Percentiles rank a stretch among this genome's conserved stretches.
Evolutionary conservation across 768 basidiomycete genomes (phyloP).

Genomic region (Trametes gibbosa): DNA sequence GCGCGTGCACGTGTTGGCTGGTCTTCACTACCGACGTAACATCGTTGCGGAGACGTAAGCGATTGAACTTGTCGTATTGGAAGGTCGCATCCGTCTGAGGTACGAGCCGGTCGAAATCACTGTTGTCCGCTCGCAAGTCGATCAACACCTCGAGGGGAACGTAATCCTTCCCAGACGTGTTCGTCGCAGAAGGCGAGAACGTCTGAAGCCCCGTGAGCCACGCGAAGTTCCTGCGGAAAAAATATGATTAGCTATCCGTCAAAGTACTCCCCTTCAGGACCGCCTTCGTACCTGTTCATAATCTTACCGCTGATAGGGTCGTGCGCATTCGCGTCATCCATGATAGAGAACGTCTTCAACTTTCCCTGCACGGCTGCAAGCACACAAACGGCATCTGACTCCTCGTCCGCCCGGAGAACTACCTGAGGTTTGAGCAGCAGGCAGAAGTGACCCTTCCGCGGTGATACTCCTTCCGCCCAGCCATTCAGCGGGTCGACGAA

Average conservation of each 20-base stretch:
- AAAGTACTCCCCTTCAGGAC: too few species aligned
- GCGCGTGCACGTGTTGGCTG: slow-evolving; percentile 40
- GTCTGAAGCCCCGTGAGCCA: slow-evolving; percentile 80
- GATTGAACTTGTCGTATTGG: slow-evolving; percentile 94
- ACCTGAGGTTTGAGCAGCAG: slow-evolving; percentile 92
- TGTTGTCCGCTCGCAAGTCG: slow-evolving; percentile 78
- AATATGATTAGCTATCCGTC: not conserved
- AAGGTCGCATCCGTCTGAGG: slow-evolving; percentile 84
- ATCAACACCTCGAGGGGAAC: slow-evolving; percentile 91
- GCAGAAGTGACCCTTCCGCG: slow-evolving; percentile 73
- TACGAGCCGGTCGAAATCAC: slow-evolving; percentile 84
- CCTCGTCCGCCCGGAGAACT: slow-evolving; percentile 53
- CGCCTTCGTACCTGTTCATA: slow-evolving; percentile 76
- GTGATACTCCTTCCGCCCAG: slow-evolving; percentile 69
- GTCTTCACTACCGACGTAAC: slow-evolving; percentile 50
- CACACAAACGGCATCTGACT: slow-evolving; percentile 60
- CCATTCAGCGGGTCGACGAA: slow-evolving; percentile 61
- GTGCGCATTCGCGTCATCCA: slow-evolving; percentile 74
- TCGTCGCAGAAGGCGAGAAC: slow-evolving; percentile 65
- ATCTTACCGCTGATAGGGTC: slow-evolving; percentile 85
- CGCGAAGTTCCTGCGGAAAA: slow-evolving; percentile 64
- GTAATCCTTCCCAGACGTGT: slow-evolving; percentile 45
- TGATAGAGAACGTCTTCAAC: slow-evolving; percentile 72
- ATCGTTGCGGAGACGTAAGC: slow-evolving; percentile 75
- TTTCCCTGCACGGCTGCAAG: slow-evolving; percentile 79